Conservation (phyloP, 306 rosid genomes). For the Quercus rubra region DNA sequence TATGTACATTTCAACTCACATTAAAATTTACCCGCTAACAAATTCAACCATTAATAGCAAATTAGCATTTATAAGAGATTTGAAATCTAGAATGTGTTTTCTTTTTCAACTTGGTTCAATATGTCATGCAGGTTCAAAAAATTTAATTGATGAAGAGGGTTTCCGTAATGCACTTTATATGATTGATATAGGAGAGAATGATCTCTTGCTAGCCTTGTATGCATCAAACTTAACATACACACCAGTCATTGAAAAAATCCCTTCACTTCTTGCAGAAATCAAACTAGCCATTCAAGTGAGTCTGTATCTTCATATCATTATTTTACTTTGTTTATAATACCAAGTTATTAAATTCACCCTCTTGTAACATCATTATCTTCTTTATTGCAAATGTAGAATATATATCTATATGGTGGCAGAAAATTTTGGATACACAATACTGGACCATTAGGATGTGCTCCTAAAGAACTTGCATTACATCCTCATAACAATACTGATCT, state of each 20-base stretch:
- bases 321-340: not conserved
- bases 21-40: no score
- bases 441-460: conserved; percentile 2
- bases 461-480: conserved; percentile 3
- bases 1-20: not conserved
- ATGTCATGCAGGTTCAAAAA: not conserved
- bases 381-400: not conserved
- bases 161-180: not conserved
- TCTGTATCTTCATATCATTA: not conserved
- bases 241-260: not conserved
- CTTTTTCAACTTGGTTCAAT: not conserved
- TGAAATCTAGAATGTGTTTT: not conserved
- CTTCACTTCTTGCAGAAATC: not conserved
- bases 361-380: not conserved
- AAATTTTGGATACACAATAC: conserved; percentile 12
- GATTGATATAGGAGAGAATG: not conserved
- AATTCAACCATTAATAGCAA: no score
- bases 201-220: not conserved
- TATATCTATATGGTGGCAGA: conserved; percentile 1
- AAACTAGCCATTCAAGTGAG: not conserved
- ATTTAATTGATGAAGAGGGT: not conserved
- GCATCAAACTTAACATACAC: not conserved
- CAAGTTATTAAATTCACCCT: not conserved
- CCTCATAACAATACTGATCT: not conserved
- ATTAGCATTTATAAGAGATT: not conserved